A percentile compares a stretch with the other conserved stretches of the same genome.
Conservation (phyloP, 2,329 filamentous ascomycete species). For the Arthrobotrys conoides region DNA sequence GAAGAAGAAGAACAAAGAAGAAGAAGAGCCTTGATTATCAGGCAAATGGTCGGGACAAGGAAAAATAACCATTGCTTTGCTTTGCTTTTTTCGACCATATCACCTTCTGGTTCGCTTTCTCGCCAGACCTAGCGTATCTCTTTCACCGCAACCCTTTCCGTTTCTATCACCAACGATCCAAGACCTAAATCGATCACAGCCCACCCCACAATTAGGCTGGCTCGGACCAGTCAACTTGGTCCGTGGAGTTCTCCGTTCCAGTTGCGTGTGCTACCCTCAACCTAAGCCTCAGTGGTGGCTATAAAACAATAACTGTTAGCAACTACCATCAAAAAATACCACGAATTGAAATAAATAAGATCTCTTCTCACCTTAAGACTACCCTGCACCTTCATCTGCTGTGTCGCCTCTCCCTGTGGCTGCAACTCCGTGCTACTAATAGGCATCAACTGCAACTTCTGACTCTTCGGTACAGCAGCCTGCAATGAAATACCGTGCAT, state of each 20-base stretch:
- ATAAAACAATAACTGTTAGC: conserved; percentile 36
- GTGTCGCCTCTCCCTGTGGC: conserved; percentile 85
- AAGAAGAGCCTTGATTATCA: conserved; percentile 9
- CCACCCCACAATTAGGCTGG: conserved; percentile 15
- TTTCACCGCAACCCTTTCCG: background rate
- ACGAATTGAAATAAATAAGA: background rate
- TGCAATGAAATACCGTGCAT: conserved; percentile 86
- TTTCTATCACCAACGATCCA: conserved; percentile 6
- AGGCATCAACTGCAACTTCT: conserved; percentile 90
- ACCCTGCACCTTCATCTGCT: conserved; percentile 88
- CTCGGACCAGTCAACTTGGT: conserved; percentile 98
- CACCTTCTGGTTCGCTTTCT: background rate
- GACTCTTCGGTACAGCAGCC: conserved; percentile 94
- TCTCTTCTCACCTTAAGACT: conserved; percentile 82
- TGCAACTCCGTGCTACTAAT: conserved; percentile 85
- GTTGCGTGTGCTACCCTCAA: conserved; percentile 86
- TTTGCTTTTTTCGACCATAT: conserved; percentile 14
- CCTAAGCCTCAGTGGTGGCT: conserved; percentile 83
- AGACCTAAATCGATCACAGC: background rate
- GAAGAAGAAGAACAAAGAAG: background rate
- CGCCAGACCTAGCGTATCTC: background rate
- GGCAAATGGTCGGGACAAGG: background rate
- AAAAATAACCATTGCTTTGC: background rate
- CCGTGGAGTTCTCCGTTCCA: conserved; percentile 79
- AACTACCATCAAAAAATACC: conserved; percentile 29